Base-by-base conservation (phyloP, 371 early-diverging fungal species). In the Funneliformis caledonium region DNA sequence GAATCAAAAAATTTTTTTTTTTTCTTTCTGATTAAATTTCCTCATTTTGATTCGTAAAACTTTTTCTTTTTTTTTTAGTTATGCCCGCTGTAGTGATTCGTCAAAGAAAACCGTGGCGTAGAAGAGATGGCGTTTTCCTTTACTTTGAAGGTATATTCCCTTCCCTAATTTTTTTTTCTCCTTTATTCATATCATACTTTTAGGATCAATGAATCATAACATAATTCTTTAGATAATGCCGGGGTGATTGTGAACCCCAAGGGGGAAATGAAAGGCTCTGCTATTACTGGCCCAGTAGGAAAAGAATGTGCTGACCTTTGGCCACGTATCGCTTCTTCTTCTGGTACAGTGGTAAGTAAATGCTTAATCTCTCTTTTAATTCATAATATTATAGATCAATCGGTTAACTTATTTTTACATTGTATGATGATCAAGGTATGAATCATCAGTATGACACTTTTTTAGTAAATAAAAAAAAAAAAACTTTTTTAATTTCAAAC, bases 301-400 rank as follows among this genome's bases (percentile, higher is more conserved):
- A 99, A 99, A 94, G 99, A 99, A 92, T 99, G 99, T 90, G 99
- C 99, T 82, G 99, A 99, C 87, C 92, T 99, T 87, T 99, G 99
- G 99, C 99, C 99, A 85, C 98, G 99, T 96, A 99, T 99, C 90
- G 99, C 99, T 82, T 98, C 99, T 82, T 92, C 95, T 85, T 91
- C 96, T 81, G 97, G 97, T 88, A 96, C 97, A 85, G 97, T 96
- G 84, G 95, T 91, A 65, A 65, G 43, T 77, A 56, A 16, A 52
- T 52, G 4, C 16, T 19, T 16, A 6, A 6, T 56, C 7, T 56
- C 19, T 19, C 7, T 19, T 19, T 56, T 56, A 56, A 56, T 19
- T 7, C 52, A 52, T 19, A 52, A 56, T 56, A 19, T 5, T 56
- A 56, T 56, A 26, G 0, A 56, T 56, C 19, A 37, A 56, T 19